A percentile compares a stretch with the other conserved stretches of the same genome.
These are phyloP conservation scores for Inonotus hispidus DNA, from an alignment of 1,284 basidiomycete species.

Conservation along the genomic window DNA sequence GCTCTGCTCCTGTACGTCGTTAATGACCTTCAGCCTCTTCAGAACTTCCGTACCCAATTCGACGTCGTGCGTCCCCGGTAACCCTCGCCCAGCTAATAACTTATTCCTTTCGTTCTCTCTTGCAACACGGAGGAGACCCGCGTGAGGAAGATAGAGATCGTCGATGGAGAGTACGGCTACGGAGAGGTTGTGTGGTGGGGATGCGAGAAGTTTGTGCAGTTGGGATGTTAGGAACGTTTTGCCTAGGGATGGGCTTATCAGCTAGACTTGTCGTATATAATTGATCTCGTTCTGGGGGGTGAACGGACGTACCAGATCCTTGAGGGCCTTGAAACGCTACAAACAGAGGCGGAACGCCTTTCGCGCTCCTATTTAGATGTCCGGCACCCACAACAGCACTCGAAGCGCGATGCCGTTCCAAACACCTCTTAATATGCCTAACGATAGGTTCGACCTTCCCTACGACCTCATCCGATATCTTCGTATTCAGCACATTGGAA, in stretches of 20 bases:
- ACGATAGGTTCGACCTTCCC: constrained; percentile 6
- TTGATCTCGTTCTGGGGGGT: not conserved
- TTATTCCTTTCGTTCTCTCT: constrained; percentile 49
- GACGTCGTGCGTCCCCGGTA: constrained; percentile 86
- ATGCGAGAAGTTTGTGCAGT: constrained; percentile 45
- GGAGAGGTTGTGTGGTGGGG: constrained; percentile 46
- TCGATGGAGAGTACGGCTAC: constrained; percentile 76
- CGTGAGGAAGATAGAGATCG: constrained; percentile 79
- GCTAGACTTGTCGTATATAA: not conserved
- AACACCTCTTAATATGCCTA: constrained; percentile 2
- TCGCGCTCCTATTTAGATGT: not conserved
- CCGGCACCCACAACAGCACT: not conserved
- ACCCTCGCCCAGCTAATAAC: constrained; percentile 74
- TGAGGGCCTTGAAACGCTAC: constrained; percentile 86
- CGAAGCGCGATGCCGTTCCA: constrained; percentile 3
- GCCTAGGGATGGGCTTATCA: constrained; percentile 33
- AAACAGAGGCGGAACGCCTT: constrained; percentile 44
- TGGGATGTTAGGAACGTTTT: constrained; percentile 68
- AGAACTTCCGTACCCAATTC: constrained; percentile 54
- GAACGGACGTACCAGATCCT: constrained; percentile 39
- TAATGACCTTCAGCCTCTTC: constrained; percentile 43
- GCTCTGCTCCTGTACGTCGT: constrained; percentile 19
- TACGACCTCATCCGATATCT: not conserved
- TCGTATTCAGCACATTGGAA: no score
- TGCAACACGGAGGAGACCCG: constrained; percentile 50